phyloP scores from a whole-genome alignment of 768 basidiomycete species.

The Tulasnella sp. region DNA sequence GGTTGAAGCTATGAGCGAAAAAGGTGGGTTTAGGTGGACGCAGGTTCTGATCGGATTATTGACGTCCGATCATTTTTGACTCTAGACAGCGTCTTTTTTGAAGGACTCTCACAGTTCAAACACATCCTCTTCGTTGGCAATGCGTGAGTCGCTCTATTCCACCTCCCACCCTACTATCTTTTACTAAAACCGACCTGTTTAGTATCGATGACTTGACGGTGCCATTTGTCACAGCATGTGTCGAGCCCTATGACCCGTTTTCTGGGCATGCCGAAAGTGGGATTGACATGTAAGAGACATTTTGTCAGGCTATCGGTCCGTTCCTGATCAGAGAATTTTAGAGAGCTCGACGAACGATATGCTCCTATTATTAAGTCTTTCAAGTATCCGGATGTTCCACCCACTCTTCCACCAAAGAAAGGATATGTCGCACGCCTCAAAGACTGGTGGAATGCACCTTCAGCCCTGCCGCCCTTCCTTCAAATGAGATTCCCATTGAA shows the following conservation, averaged over 20 bases:
- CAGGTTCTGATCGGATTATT: not conserved
- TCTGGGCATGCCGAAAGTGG: conserved; percentile 53
- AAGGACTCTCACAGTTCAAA: conserved; percentile 62
- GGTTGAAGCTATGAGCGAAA: conserved; percentile 76
- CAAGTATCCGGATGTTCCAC: conserved; percentile 44
- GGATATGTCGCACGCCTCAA: conserved; percentile 47
- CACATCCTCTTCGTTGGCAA: conserved; percentile 78
- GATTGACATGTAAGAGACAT: conserved; percentile 53
- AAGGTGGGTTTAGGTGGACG: conserved; percentile 44
- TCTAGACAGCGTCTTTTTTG: conserved; percentile 76
- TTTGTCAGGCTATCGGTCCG: not conserved
- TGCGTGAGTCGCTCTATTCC: conserved; percentile 49
- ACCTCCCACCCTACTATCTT: not conserved
- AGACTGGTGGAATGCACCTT: conserved; percentile 40
- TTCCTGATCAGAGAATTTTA: conserved; percentile 36
- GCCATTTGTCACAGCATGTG: conserved; percentile 73
- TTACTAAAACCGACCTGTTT: not conserved
- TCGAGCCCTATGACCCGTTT: conserved; percentile 67
- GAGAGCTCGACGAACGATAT: conserved; percentile 57
- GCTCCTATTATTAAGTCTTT: conserved; percentile 55
- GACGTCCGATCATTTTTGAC: not conserved
- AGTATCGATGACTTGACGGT: conserved; percentile 61
- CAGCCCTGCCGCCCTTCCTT: conserved; percentile 56
- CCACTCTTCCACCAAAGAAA: conserved; percentile 39
- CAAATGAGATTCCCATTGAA: conserved; percentile 66